Base-by-base conservation (phyloP, 352 stramenopile species). In the Phytopythium montanum region DNA sequence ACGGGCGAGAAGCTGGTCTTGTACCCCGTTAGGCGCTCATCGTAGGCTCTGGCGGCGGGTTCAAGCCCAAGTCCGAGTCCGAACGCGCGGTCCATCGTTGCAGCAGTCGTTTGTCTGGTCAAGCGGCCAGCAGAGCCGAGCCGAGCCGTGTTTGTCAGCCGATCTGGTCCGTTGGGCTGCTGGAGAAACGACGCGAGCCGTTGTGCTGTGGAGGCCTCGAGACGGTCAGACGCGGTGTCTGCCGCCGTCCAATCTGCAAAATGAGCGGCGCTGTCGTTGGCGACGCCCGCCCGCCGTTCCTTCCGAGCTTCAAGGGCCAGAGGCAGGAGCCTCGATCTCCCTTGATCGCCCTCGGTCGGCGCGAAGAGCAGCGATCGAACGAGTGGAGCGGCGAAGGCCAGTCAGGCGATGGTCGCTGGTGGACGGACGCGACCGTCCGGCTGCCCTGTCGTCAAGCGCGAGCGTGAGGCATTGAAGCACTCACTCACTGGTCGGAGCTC, bases 211-310 rank as follows among this genome's bases (percentile, higher is more conserved):
- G 28, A 55, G 49, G 18, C 19, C 31, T 56, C 19, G 50, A 56
- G 29, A n/a, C 51, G 51, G 34, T 41, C 28, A 25, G 13, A 38
- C 19, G 26, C 38, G 53, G 13, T 50, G 53, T 28, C 36, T 16
- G 42, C 28, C 46, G 41, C 42, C 44, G 29, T 42, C 21, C 44
- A 21, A 52, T 44, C 55, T 60, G 18, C 23, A 42, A 60, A 60
- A 54, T 52, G 44, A 60, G 41, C 55, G 55, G 41, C 55, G 41
- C 28, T 38, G 55, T 26, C 31, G 41, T n/a, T n/a, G n/a, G n/a
- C n/a, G n/a, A n/a, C n/a, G n/a, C n/a, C n/a, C n/a, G 41, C 5
- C 33, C 51, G 19, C 29, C 21, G 5, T 23, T 56, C 46, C 31
- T 56, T 56, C 51, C 46, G 51, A 33, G 21, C 46, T 46, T 56